phyloP scores from a whole-genome alignment of 108 stramenopile species.

The Nannochloropsis salina region DNA sequence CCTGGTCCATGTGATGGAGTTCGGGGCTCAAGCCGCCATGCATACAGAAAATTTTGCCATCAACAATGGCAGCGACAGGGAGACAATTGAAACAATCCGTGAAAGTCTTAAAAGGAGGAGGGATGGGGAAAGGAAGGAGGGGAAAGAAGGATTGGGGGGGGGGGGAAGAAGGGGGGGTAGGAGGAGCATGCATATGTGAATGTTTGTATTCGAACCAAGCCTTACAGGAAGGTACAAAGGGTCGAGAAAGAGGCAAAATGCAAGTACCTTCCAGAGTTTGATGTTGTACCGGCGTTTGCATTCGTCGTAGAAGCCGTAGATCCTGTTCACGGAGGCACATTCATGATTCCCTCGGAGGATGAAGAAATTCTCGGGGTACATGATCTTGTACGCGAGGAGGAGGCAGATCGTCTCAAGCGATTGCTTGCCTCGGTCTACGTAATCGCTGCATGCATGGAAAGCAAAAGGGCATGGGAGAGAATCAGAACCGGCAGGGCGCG shows the following conservation, averaged over 20 bases:
- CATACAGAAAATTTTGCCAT: slow-evolving; percentile 60
- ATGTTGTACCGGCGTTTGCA: slow-evolving; percentile 64
- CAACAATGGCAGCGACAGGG: slow-evolving; percentile 59
- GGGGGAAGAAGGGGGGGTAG: slow-evolving; percentile 12
- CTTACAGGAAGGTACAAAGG: too few relatives aligned
- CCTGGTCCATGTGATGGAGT: slow-evolving; percentile 56
- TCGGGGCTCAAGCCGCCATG: slow-evolving; percentile 67
- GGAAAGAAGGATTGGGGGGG: too few relatives aligned
- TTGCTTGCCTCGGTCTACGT: slow-evolving; percentile 97
- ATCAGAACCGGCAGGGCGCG: too few relatives aligned
- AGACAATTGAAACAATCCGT: slow-evolving; percentile 61
- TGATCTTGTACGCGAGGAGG: slow-evolving; percentile 95
- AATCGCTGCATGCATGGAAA: slow-evolving; percentile 57
- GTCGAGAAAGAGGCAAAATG: background rate
- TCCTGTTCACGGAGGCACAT: slow-evolving; percentile 96
- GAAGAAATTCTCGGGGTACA: slow-evolving; percentile 99
- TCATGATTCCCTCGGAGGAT: slow-evolving; percentile 98
- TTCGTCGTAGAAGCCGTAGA: slow-evolving; percentile 99
- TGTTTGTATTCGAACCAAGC: too few relatives aligned
- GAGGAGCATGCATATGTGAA: background rate
- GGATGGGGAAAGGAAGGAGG: slow-evolving; percentile 27
- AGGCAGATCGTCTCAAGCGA: slow-evolving; percentile 94
- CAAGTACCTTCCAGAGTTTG: slow-evolving; percentile 46
- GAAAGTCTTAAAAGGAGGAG: slow-evolving; percentile 33
- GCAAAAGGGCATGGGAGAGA: background rate